Evolutionary conservation across 2,329 filamentous ascomycete species (phyloP).

Genomic region (Penicillium freii): DNA sequence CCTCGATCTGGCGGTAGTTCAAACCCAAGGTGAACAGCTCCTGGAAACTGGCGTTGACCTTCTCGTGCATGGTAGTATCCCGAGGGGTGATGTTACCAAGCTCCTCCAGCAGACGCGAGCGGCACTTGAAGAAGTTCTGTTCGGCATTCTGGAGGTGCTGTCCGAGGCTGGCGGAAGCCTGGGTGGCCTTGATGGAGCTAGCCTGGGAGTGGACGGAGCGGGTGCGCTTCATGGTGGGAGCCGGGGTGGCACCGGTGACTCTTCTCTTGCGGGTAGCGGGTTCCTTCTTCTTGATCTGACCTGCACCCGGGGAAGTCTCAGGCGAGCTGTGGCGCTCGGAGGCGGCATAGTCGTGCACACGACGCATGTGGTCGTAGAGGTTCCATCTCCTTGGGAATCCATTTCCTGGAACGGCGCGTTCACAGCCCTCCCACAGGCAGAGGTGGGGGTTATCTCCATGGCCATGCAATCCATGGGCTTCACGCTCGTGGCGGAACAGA

Average conservation of each 20-base stretch:
- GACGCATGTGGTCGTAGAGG: constrained; percentile 93
- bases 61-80: constrained; percentile 44
- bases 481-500: constrained; percentile 88
- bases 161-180: constrained; percentile 35
- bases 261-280: constrained; percentile 40
- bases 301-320: constrained; percentile 36
- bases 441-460: constrained; percentile 90
- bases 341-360: constrained; percentile 68
- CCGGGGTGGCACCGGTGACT: constrained; percentile 37
- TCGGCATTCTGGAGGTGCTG: constrained; percentile 45
- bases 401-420: constrained; percentile 75
- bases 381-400: constrained; percentile 97
- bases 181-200: constrained; percentile 34
- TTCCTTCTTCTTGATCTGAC: constrained; percentile 42
- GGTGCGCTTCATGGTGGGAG: constrained; percentile 44
- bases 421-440: constrained; percentile 83
- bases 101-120: constrained; percentile 40
- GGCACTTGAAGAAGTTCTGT: constrained; percentile 44
- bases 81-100: constrained; percentile 40
- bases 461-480: constrained; percentile 93
- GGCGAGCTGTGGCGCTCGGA: constrained; percentile 45
- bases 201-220: constrained; percentile 41
- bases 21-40: constrained; percentile 44
- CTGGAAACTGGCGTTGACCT: constrained; percentile 46
- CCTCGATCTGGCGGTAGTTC: constrained; percentile 45